These are phyloP conservation scores for Circinella umbellata DNA, from an alignment of 371 early-diverging fungal species.

Conservation along the genomic window DNA sequence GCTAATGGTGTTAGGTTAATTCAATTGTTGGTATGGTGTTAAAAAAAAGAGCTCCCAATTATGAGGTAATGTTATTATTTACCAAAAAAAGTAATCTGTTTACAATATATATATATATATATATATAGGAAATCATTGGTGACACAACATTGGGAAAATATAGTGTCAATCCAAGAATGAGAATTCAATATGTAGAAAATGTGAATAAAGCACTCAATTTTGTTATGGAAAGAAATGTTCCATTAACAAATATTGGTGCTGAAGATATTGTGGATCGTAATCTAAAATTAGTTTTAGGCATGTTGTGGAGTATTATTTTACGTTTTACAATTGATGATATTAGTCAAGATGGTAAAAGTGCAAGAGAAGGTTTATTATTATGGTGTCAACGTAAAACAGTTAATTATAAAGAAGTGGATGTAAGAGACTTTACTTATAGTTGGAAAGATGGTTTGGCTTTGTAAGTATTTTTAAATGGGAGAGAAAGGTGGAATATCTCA, in stretches of 20 bases:
- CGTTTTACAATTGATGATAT: slow-evolving; percentile 95
- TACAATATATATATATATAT: slow-evolving; percentile 7
- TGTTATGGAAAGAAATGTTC: slow-evolving; percentile 85
- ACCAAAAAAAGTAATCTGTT: slow-evolving; percentile 16
- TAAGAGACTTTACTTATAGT: slow-evolving; percentile 85
- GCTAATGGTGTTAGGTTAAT: slow-evolving; percentile 87
- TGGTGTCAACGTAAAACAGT: slow-evolving; percentile 98
- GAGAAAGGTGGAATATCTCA: slow-evolving; percentile 2
- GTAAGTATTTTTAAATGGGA: slow-evolving; percentile 41
- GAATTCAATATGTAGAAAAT: slow-evolving; percentile 97
- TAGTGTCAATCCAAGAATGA: slow-evolving; percentile 87
- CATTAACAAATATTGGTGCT: slow-evolving; percentile 94
- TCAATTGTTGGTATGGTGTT: slow-evolving; percentile 74
- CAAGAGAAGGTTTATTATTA: slow-evolving; percentile 89
- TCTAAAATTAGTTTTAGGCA: slow-evolving; percentile 93
- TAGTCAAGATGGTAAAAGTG: slow-evolving; percentile 92
- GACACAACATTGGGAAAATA: slow-evolving; percentile 77
- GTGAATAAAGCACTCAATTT: slow-evolving; percentile 92
- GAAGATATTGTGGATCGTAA: slow-evolving; percentile 98
- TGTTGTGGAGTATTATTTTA: slow-evolving; percentile 98
- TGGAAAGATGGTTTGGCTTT: slow-evolving; percentile 98
- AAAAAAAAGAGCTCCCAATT: not conserved
- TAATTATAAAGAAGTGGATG: slow-evolving; percentile 82
- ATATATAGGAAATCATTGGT: slow-evolving; percentile 81
- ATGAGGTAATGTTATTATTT: not conserved